Base-by-base conservation (phyloP, 2,329 filamentous ascomycete species). In the Helotiales sp. region DNA sequence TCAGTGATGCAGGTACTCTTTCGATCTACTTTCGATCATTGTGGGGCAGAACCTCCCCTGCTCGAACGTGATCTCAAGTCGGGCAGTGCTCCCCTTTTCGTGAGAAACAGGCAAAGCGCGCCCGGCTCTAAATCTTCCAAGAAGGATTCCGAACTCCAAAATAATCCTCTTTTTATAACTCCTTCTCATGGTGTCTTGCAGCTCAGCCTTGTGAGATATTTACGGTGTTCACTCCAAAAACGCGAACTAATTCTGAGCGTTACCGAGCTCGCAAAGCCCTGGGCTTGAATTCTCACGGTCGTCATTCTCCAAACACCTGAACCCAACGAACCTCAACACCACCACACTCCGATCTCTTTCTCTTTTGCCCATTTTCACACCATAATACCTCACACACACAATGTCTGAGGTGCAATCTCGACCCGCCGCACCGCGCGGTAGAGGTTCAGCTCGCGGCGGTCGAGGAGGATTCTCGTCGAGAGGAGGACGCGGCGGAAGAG, bases 351-450 rank as follows among this genome's bases (percentile, higher is more conserved):
- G 46, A 51, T 27, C 34, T 57, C 56, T 59, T 57, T 55, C 34
- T 53, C 63, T 63, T 55, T 59, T 54, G 47, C 58, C 54, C 60
- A 52, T 52, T 61, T 63, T 52, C 40, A 63, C 47, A 17, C 44
- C 59, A 63, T 54, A 69, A 22, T 56, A 31, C 62, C 61, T 63
- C 60, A 65, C 44, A 65, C 57, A 63, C 42, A 59, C 9, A 44
- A 98, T 98, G 95, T 96, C 95, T 84, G 93, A 98, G 85, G 85
- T 90, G 80, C 89, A 92, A 82, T 84, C 89, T 78, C 86, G 93
- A 83, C 84, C 89, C 74, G 83, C 87, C 76, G 86, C 90, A 78
- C 77, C 86, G 81, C 91, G 93, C 79, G 93, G 93, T 79, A 89
- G 95, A 85, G 91, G 91, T 80, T 89, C 91, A 75, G 84, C 87